These are phyloP conservation scores for Rubus parviflorus DNA, from an alignment of 306 rosid genomes.

Conservation along the genomic window DNA sequence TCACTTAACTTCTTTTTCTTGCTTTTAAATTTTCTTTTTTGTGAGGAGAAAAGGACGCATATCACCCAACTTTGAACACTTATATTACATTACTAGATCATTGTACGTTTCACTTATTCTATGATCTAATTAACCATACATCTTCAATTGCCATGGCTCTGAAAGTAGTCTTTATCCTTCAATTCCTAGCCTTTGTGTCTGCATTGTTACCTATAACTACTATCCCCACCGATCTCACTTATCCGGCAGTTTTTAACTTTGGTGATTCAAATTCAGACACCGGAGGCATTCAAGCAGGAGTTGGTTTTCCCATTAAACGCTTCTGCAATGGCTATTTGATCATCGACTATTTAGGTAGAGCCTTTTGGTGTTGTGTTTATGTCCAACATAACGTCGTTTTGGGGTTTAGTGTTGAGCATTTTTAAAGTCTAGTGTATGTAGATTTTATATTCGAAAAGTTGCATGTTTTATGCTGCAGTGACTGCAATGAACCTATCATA, in stretches of 20 bases:
- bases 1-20: background rate
- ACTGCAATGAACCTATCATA: slow-evolving; percentile 29
- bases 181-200: slow-evolving; percentile 9
- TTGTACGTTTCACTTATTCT: background rate
- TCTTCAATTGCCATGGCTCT: slow-evolving; percentile 16
- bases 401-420: background rate
- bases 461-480: slow-evolving; percentile 23
- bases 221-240: slow-evolving; percentile 17
- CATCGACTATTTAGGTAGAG: slow-evolving; percentile 38
- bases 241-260: slow-evolving; percentile 42
- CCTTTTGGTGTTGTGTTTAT: background rate
- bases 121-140: background rate
- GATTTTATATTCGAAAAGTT: background rate
- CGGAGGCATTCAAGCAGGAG: slow-evolving; percentile 35
- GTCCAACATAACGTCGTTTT: background rate
- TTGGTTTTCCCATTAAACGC: slow-evolving; percentile 33
- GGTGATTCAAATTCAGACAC: slow-evolving; percentile 49
- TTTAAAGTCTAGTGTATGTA: background rate
- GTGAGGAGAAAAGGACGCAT: background rate
- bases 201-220: slow-evolving; percentile 11
- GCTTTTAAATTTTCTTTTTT: background rate
- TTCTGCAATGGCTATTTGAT: slow-evolving; percentile 46
- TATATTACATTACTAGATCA: background rate
- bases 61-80: background rate
- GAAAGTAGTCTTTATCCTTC: slow-evolving; percentile 7